Percentiles rank a stretch among this genome's conserved stretches.
These are phyloP conservation scores for Amanita inopinata DNA, from an alignment of 768 basidiomycete genomes.

Conservation along the genomic window DNA sequence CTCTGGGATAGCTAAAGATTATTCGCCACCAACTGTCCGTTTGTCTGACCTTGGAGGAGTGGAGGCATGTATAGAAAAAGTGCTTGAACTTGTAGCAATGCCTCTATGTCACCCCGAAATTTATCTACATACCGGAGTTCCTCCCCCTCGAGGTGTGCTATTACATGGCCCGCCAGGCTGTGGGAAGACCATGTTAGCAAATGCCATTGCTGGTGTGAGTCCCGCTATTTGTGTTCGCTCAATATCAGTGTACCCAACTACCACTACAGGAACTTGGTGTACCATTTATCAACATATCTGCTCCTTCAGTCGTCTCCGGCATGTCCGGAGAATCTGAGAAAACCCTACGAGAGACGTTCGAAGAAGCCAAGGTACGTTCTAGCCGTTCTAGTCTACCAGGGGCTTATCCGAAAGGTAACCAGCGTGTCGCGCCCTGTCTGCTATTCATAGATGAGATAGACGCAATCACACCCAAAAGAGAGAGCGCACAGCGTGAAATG, in stretches of 20 bases:
- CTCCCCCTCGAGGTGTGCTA: constrained; percentile 85
- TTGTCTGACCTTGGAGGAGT: constrained; percentile 86
- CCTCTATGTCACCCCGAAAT: constrained; percentile 93
- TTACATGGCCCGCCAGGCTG: constrained; percentile 95
- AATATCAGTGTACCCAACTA: constrained; percentile 2
- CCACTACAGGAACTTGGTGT: constrained; percentile 70
- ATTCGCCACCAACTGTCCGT: constrained; percentile 64
- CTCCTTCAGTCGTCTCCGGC: constrained; percentile 91
- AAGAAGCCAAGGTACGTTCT: constrained; percentile 78
- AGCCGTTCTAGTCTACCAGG: neutral
- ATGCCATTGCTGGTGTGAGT: constrained; percentile 90
- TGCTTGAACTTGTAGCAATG: constrained; percentile 95
- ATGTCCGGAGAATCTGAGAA: constrained; percentile 99
- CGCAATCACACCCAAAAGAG: constrained; percentile 94
- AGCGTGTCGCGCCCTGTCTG: constrained; percentile 88
- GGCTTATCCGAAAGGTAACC: constrained; percentile 1
- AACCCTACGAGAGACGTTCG: constrained; percentile 91
- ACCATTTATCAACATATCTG: constrained; percentile 91
- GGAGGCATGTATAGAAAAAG: constrained; percentile 77
- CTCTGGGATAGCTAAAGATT: constrained; percentile 41
- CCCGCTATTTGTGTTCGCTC: neutral
- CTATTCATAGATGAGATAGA: constrained; percentile 98
- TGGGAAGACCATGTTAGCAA: constrained; percentile 90
- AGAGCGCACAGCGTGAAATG: constrained; percentile 98
- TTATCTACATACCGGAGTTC: constrained; percentile 87